Conservation (phyloP, 2,329 filamentous ascomycete genomes). For the Juglanconis oblonga region DNA sequence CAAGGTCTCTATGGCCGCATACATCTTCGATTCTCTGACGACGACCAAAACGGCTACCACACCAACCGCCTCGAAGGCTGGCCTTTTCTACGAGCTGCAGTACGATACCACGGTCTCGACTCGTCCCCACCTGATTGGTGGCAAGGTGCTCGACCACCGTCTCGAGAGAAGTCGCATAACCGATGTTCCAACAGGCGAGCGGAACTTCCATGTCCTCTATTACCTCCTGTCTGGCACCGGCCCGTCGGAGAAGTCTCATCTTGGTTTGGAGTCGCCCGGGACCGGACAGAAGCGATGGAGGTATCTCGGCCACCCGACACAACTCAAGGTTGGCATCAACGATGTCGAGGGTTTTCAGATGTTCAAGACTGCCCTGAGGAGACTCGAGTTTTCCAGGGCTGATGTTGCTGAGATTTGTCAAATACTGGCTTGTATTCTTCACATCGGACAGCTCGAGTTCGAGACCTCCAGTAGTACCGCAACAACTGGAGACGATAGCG, state of each 20-base stretch:
- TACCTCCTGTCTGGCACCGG: conserved; percentile 93
- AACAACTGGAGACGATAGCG: conserved; percentile 81
- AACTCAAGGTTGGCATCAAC: conserved; percentile 95
- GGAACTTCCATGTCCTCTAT: conserved; percentile 94
- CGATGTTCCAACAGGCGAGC: conserved; percentile 89
- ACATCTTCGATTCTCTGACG: conserved; percentile 92
- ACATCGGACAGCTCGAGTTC: conserved; percentile 96
- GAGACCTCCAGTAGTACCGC: conserved; percentile 77
- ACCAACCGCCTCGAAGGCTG: conserved; percentile 91
- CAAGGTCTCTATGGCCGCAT: conserved; percentile 89
- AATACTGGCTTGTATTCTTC: conserved; percentile 87
- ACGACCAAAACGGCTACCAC: conserved; percentile 97
- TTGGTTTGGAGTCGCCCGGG: conserved; percentile 57
- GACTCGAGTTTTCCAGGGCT: conserved; percentile 86
- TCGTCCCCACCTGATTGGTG: conserved; percentile 85
- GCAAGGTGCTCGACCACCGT: conserved; percentile 90
- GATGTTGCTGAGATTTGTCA: conserved; percentile 98
- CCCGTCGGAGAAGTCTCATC: conserved; percentile 81
- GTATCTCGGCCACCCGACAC: conserved; percentile 92
- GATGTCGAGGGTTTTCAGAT: conserved; percentile 94
- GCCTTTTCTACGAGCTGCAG: conserved; percentile 92
- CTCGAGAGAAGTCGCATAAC: conserved; percentile 89
- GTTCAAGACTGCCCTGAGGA: conserved; percentile 92
- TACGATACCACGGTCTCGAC: conserved; percentile 87
- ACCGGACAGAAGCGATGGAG: conserved; percentile 78